Conservation (phyloP, 257 asterid species). For the Primulina eburnea region DNA sequence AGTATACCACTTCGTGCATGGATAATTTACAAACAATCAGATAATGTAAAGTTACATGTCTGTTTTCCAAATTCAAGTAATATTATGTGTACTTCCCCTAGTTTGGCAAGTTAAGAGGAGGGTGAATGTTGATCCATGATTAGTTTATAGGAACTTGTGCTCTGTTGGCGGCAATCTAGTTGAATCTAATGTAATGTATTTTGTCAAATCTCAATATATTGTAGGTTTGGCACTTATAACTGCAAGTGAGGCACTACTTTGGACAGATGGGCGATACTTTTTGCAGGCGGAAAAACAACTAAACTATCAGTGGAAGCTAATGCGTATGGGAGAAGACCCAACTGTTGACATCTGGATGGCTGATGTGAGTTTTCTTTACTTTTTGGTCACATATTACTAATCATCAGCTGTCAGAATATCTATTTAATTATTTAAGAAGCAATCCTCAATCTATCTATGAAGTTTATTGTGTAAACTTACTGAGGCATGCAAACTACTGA, state of each 20-base stretch:
- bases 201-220: conserved; percentile 12
- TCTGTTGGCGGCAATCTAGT: background rate
- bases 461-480: background rate
- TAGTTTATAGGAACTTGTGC: background rate
- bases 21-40: background rate
- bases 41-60: background rate
- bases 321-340: conserved; percentile 89
- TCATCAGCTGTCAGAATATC: background rate
- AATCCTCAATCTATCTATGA: background rate
- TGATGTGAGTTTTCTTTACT: conserved; percentile 52
- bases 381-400: conserved; percentile 6
- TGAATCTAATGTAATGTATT: conserved; percentile 3
- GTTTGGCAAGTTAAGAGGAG: background rate
- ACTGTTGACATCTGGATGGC: conserved; percentile 84
- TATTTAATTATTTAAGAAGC: conserved; percentile 9
- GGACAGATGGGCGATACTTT: conserved; percentile 98
- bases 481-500: conserved; percentile 11
- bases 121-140: background rate
- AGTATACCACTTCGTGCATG: conserved; percentile 1
- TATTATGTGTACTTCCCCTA: background rate
- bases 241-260: conserved; percentile 70
- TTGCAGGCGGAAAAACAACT: conserved; percentile 89
- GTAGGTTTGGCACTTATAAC: conserved; percentile 88
- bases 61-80: background rate
- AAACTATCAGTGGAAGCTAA: conserved; percentile 83